Base-by-base conservation (phyloP, 2,329 filamentous ascomycete genomes). In the Stagonosporopsis cucurbitacearum region DNA sequence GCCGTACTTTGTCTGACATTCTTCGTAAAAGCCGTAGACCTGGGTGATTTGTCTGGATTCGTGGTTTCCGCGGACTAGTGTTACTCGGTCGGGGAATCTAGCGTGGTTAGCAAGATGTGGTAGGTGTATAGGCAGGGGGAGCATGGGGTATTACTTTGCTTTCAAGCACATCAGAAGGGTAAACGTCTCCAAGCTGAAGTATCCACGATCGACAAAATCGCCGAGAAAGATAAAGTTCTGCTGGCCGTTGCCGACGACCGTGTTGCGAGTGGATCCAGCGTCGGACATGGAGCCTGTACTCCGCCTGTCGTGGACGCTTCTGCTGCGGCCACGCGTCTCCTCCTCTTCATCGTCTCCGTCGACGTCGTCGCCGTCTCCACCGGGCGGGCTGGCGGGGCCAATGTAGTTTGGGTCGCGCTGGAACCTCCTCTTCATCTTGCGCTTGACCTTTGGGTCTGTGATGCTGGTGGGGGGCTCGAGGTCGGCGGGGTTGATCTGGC, bases 11-110 rank as follows among this genome's bases (percentile, higher is more conserved):
- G 93, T 91, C 69, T 98, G 86, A 77, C 95, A 99, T 78, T 99
- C 95, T 77, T 98, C 95, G 82, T 99, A 99, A 82, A 99, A 99
- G 60, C 95, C 95, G 77, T 99, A 99, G 57, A 99, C 95, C 78
- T 98, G 94, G 41, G 95, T 99, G 77, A 99, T 99, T 80, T 99
- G 95, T 70, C 95, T 89, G 63, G 93, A 97, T 81, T 99, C 95
- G 85, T 99, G 95, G 80, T 99, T 91, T 32, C 88, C 88, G 48
- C 88, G 86, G 28, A 91, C 87, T 26, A 91, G 80, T 0, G 88
- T 91, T 59, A 91, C 87, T 60, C 85, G 83, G 68, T 90, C 87
- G 36, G 88, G 88, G 69, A 86, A 90, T 78, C 86, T 88, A 53
- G 30, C 12, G 42, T 26, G 9, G 55, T 65, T 17, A 65, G 55